phyloP scores from a whole-genome alignment of 768 basidiomycete genomes.

The Kwoniella sp. region DNA sequence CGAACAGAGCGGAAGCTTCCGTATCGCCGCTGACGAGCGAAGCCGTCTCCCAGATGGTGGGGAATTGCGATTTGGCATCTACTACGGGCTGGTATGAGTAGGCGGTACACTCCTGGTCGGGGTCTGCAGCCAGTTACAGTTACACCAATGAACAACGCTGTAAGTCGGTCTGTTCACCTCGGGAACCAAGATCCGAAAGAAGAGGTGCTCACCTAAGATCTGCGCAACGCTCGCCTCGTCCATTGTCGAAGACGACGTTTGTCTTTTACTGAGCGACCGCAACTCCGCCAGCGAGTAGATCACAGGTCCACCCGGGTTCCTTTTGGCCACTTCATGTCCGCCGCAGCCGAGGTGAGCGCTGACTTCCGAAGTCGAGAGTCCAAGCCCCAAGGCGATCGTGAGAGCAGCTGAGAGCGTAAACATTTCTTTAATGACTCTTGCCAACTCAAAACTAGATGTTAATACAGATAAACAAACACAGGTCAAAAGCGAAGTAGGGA shows the following conservation, averaged over 20 bases:
- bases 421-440: background rate
- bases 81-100: constrained; percentile 52
- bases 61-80: constrained; percentile 37
- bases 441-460: too few relatives aligned
- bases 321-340: constrained; percentile 35
- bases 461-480: too few relatives aligned
- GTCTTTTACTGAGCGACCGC: constrained; percentile 5
- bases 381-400: constrained; percentile 1
- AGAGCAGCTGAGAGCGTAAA: background rate
- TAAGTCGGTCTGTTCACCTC: too few relatives aligned
- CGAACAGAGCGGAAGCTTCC: constrained; percentile 47
- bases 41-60: constrained; percentile 50
- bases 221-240: constrained; percentile 35
- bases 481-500: too few relatives aligned
- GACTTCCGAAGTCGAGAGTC: background rate
- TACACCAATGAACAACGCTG: background rate
- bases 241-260: constrained; percentile 14
- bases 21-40: constrained; percentile 51
- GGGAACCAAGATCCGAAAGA: background rate
- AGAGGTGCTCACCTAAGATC: constrained; percentile 29
- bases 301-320: constrained; percentile 40
- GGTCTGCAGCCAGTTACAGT: constrained; percentile 31
- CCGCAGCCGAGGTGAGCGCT: constrained; percentile 39
- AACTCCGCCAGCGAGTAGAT: constrained; percentile 7
- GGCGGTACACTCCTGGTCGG: constrained; percentile 44